phyloP scores from a whole-genome alignment of 768 basidiomycete genomes.

The Guyanaporus albipodus region DNA sequence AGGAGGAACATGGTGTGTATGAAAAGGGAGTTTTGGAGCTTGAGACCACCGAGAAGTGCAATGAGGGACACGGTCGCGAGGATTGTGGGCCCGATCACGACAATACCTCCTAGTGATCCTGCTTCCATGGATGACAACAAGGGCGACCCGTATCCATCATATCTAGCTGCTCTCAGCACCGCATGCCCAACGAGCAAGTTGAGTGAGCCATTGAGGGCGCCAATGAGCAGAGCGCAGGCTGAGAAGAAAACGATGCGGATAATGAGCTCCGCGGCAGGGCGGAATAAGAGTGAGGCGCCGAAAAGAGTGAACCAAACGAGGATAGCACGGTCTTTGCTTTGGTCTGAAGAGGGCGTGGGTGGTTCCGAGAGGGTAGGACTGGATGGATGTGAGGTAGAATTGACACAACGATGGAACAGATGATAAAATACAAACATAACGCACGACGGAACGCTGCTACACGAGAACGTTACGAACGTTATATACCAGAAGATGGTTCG shows the following conservation, averaged over 20 bases:
- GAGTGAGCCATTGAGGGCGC: slow-evolving; percentile 7
- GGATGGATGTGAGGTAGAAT: neutral
- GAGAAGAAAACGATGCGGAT: slow-evolving; percentile 6
- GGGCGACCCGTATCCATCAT: slow-evolving; percentile 8
- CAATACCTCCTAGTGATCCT: slow-evolving; percentile 12
- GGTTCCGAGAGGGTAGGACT: neutral
- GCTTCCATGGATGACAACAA: slow-evolving; percentile 8
- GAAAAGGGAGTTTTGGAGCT: neutral
- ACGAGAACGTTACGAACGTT: neutral
- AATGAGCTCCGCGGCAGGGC: slow-evolving; percentile 4
- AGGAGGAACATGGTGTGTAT: slow-evolving; percentile 2
- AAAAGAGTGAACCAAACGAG: slow-evolving; percentile 13
- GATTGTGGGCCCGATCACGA: slow-evolving; percentile 9
- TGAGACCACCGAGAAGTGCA: slow-evolving; percentile 1
- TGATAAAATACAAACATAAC: slow-evolving; percentile 13
- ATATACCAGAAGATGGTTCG: neutral
- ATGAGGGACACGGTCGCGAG: slow-evolving; percentile 1
- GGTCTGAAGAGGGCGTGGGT: neutral
- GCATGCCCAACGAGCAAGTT: slow-evolving; percentile 11
- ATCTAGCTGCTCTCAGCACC: slow-evolving; percentile 10
- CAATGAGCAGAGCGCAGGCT: slow-evolving; percentile 2
- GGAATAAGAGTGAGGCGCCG: slow-evolving; percentile 10
- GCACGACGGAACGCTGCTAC: neutral
- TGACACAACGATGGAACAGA: slow-evolving; percentile 6
- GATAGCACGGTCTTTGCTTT: slow-evolving; percentile 4